Evolutionary conservation across 345 rosid species (phyloP).

Genomic region (Sonneratia caseolaris): DNA sequence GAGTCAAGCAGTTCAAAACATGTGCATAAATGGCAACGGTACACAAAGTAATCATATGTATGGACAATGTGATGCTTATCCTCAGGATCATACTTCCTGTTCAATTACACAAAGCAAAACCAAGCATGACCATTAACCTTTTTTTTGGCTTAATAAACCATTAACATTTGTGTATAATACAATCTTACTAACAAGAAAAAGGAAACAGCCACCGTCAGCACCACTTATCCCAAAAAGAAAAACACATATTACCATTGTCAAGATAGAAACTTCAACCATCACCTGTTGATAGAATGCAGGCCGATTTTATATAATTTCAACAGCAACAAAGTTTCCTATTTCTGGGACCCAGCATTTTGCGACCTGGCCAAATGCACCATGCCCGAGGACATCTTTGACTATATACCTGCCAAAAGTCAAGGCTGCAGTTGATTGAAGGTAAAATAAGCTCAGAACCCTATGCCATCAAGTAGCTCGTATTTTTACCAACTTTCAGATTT

Average conservation of each 20-base stretch:
- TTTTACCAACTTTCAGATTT: not conserved
- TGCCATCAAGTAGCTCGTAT: not conserved
- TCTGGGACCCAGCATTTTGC: constrained; percentile 5
- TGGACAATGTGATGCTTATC: constrained; percentile 99
- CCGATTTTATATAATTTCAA: not conserved
- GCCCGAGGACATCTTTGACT: constrained; percentile 2
- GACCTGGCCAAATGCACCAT: constrained; percentile 5
- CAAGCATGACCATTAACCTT: constrained; percentile 6
- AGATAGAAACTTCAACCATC: constrained; percentile 1
- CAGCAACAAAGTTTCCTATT: not conserved
- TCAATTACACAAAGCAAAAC: constrained; percentile 47
- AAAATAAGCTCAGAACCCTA: not conserved
- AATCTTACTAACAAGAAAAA: not conserved
- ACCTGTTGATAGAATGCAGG: constrained; percentile 4
- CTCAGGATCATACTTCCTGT: constrained; percentile 94
- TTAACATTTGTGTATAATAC: not conserved
- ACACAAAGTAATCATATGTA: constrained; percentile 78
- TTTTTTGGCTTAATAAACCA: no score
- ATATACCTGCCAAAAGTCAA: constrained; percentile 43
- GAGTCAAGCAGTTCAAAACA: constrained; percentile 92
- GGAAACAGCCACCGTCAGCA: no score
- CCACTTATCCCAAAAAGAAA: not conserved
- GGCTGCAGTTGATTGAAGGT: constrained; percentile 6
- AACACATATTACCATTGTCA: not conserved
- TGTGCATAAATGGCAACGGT: constrained; percentile 82